Evolutionary conservation across 352 stramenopile species (phyloP), one percentile per base, ranked within the genome.

Genomic region (Phytophthora capsici): DNA sequence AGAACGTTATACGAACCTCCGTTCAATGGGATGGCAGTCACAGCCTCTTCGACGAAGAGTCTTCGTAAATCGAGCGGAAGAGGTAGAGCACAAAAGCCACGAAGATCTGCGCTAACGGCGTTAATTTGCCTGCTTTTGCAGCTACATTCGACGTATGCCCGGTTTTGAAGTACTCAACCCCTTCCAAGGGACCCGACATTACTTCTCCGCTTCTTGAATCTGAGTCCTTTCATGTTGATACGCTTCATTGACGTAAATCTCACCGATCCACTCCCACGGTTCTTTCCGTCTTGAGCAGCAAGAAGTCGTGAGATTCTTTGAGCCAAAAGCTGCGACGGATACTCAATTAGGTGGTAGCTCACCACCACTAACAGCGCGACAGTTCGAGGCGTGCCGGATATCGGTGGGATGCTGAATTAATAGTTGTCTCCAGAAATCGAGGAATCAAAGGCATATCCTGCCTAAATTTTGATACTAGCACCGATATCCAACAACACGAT

Each of bases 1-100:
- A 98, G 69, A 20, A 97, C 83, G 53, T 97, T 98, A 71, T 98
- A 98, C 9, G 89, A 94, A 12, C 91, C 92, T 25, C 92, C 92
- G 56, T 98, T 98, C 32, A 97, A 80, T 4, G 91, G 91, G 25
- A 98, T 87, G 7, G 91, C 92, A 17, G 77, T 95, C 48, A 97
- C 94, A 1, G 88, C 92, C 63, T 98, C 92, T 34, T n/a, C n/a
- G n/a, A n/a, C n/a, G n/a, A n/a, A n/a, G n/a, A n/a, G n/a, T n/a
- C n/a, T n/a, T 91, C 85, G 75, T 98, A 98, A 32, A 98, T 96
- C 47, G 84, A 93, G 25, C 85, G 84, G 63, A 86, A 89, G 43
- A 86, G 75, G 45, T 81, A 88, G 20, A 91, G 78, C 53, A 91
- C 79, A 7, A 83, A 56, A 1, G 86, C 84, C 14, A 98, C 91